Evolutionary conservation across 208 protist species (phyloP).

Genomic region (Leishmania tarentolae): DNA sequence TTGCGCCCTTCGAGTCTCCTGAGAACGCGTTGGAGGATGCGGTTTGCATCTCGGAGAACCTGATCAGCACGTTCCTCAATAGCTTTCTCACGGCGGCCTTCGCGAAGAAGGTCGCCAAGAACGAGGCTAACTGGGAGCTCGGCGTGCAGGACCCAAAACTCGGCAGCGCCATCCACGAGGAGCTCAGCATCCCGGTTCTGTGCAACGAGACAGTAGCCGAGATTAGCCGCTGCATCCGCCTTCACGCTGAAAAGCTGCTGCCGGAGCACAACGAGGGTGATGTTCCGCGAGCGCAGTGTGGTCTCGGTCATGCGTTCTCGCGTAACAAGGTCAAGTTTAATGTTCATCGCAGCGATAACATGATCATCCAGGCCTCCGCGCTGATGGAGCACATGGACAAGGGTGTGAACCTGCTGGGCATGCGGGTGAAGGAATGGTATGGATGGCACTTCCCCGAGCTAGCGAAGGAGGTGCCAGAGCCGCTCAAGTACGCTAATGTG

Average conservation of each 20-base stretch:
- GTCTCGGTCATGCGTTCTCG: constrained; percentile 98
- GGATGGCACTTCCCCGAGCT: constrained; percentile 99
- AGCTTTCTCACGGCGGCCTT: constrained; percentile 96
- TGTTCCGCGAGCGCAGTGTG: constrained; percentile 96
- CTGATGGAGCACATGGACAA: constrained; percentile 99
- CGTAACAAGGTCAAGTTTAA: constrained; percentile 99
- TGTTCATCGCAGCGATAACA: constrained; percentile 98
- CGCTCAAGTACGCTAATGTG: constrained; percentile 94
- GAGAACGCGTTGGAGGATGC: constrained; percentile 99
- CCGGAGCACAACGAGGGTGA: constrained; percentile 95
- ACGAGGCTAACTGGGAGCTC: constrained; percentile 85
- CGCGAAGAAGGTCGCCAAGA: constrained; percentile 90
- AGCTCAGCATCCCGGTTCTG: constrained; percentile 82
- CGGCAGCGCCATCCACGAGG: constrained; percentile 94
- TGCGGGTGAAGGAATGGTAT: constrained; percentile 99
- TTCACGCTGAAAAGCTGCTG: constrained; percentile 95
- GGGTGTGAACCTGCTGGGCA: constrained; percentile 99
- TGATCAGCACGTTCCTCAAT: constrained; percentile 87
- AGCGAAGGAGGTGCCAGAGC: constrained; percentile 96
- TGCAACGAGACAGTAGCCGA: constrained; percentile 89
- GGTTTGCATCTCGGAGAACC: constrained; percentile 96
- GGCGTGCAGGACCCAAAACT: constrained; percentile 97
- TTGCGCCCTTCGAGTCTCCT: constrained; percentile 96
- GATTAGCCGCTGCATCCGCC: constrained; percentile 96
- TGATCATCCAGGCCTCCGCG: constrained; percentile 98